A percentile compares a stretch with the other conserved stretches of the same genome.
Conservation (phyloP, 2,329 filamentous ascomycete genomes). For the Sporothrix phasma region DNA sequence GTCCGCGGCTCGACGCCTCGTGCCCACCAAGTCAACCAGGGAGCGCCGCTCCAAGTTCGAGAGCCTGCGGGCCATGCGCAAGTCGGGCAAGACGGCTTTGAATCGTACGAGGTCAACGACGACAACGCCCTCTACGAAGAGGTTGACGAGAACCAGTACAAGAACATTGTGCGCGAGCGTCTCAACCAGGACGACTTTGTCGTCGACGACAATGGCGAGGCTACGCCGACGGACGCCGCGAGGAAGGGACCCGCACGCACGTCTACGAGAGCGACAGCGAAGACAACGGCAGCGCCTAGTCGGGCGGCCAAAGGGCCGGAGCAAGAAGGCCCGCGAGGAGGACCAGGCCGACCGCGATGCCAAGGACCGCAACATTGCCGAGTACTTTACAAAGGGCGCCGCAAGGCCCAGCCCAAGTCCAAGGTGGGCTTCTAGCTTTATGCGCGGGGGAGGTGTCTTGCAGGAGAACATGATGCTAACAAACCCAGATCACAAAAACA, state of each 20-base stretch:
- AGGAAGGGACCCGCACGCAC: constrained; percentile 74
- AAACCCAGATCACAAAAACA: constrained; percentile 56
- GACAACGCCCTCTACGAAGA: constrained; percentile 85
- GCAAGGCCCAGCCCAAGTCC: constrained; percentile 58
- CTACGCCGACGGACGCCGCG: constrained; percentile 90
- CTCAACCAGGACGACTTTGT: constrained; percentile 95
- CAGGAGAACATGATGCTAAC: not conserved
- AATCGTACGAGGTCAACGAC: constrained; percentile 77
- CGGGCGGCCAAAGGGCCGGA: constrained; percentile 39
- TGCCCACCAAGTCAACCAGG: constrained; percentile 28
- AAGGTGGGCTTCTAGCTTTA: constrained; percentile 52
- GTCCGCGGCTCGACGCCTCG: too few species aligned
- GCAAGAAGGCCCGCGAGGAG: constrained; percentile 80
- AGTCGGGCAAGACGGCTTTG: constrained; percentile 87
- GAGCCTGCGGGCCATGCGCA: constrained; percentile 73
- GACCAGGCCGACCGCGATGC: constrained; percentile 77
- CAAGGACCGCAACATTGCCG: constrained; percentile 83
- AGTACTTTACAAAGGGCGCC: constrained; percentile 80
- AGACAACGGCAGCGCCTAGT: constrained; percentile 38
- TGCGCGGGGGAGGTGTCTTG: not conserved
- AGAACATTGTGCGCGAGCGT: constrained; percentile 82
- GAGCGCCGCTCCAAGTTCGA: constrained; percentile 48
- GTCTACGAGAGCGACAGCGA: constrained; percentile 68
- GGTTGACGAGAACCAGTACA: constrained; percentile 94
- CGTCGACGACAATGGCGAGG: constrained; percentile 94